Evolutionary conservation across 2,329 filamentous ascomycete species (phyloP).

Genomic region (Cladophialophora immunda): DNA sequence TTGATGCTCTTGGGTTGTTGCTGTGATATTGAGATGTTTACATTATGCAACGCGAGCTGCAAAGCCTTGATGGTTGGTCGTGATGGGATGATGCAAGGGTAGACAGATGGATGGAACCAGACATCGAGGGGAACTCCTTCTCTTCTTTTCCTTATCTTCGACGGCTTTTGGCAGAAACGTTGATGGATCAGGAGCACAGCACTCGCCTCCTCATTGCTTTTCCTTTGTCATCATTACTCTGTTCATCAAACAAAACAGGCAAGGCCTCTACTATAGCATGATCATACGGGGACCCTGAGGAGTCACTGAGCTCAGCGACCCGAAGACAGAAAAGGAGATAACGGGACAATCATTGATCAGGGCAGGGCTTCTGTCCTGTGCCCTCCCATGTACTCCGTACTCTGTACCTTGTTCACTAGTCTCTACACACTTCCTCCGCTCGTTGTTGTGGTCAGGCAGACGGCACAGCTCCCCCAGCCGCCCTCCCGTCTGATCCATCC

Average conservation of each 20-base stretch:
- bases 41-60: slow-evolving; percentile 3
- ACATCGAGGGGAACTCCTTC: slow-evolving; percentile 3
- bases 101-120: slow-evolving; percentile 2
- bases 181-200: slow-evolving; percentile 7
- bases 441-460: not conserved
- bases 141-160: not conserved
- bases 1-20: not conserved
- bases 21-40: slow-evolving; percentile 11
- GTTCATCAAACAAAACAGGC: not conserved
- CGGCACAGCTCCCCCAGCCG: not conserved
- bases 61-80: not conserved
- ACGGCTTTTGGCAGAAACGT: not conserved
- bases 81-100: slow-evolving; percentile 2
- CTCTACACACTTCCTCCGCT: not conserved
- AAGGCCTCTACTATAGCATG: not conserved
- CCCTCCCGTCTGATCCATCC: not conserved
- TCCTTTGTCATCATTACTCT: not conserved
- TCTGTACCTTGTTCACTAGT: not conserved
- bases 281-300: not conserved
- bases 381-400: not conserved
- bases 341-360: not conserved
- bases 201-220: slow-evolving; percentile 6
- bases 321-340: not conserved
- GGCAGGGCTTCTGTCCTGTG: not conserved
- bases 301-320: not conserved